phyloP scores from a whole-genome alignment of 2,329 filamentous ascomycete genomes.

The Huntiella omanensis region DNA sequence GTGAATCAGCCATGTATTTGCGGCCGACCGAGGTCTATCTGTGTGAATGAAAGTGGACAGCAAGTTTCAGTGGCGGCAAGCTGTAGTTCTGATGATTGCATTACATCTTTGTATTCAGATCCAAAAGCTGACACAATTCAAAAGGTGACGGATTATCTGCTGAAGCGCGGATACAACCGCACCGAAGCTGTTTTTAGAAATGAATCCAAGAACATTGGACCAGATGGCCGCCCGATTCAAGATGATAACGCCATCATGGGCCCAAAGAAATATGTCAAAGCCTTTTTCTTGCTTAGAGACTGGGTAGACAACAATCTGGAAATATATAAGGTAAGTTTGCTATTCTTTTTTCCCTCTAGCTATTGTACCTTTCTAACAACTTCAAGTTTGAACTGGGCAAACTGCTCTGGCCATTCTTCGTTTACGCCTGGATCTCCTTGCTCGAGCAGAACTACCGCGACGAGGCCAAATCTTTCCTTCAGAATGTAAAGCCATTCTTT shows the following conservation, averaged over 20 bases:
- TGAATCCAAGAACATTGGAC: constrained; percentile 69
- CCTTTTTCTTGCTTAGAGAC: constrained; percentile 52
- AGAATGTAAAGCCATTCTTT: constrained; percentile 48
- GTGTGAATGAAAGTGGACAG: too few relatives aligned
- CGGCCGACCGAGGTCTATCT: too few relatives aligned
- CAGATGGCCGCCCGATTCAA: constrained; percentile 59
- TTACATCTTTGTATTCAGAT: too few relatives aligned
- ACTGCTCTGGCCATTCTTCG: constrained; percentile 80
- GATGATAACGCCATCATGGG: constrained; percentile 39
- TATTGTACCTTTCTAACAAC: background rate
- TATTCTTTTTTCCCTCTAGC: background rate
- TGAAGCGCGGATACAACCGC: constrained; percentile 83
- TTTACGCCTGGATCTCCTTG: constrained; percentile 78
- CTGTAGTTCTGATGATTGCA: too few relatives aligned
- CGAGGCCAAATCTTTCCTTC: constrained; percentile 58
- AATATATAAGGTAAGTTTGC: constrained; percentile 57
- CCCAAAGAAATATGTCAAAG: constrained; percentile 59
- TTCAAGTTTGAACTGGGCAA: constrained; percentile 65
- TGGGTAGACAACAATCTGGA: constrained; percentile 90
- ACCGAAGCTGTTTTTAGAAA: constrained; percentile 86
- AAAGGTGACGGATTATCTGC: constrained; percentile 76
- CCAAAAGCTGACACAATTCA: background rate
- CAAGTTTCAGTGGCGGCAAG: too few relatives aligned
- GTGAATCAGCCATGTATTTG: too few relatives aligned
- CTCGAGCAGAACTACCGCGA: constrained; percentile 50